A percentile compares a stretch with the other conserved stretches of the same genome.
phyloP scores from a whole-genome alignment of 2,329 filamentous ascomycete genomes.

The Microsporum canis region DNA sequence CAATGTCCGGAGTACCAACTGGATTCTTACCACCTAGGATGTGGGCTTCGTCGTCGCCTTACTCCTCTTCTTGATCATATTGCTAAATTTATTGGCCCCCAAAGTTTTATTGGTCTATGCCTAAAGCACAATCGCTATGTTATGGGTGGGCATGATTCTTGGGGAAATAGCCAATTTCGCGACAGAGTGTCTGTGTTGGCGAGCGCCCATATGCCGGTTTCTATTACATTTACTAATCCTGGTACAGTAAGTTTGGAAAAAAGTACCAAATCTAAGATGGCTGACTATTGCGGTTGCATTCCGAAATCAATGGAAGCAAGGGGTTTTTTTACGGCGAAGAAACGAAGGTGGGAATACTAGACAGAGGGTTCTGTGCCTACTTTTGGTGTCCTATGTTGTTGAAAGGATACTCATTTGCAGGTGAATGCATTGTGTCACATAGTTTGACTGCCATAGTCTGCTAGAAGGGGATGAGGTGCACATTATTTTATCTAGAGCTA shows the following conservation, averaged over 20 bases:
- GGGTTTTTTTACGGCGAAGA: background rate
- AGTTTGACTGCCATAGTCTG: background rate
- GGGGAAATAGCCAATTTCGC: background rate
- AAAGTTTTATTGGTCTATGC: slow-evolving; percentile 7
- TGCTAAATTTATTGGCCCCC: slow-evolving; percentile 25
- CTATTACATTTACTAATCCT: background rate
- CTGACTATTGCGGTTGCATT: background rate
- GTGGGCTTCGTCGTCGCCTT: slow-evolving; percentile 32
- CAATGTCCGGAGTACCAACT: slow-evolving; percentile 35
- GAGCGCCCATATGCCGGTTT: background rate
- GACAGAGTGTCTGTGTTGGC: background rate
- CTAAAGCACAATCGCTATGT: background rate
- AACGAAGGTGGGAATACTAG: background rate
- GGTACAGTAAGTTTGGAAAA: background rate
- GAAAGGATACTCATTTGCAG: background rate
- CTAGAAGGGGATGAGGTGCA: background rate
- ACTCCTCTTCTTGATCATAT: slow-evolving; percentile 30
- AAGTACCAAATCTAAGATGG: background rate
- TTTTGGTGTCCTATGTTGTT: background rate
- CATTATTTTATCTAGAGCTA: background rate
- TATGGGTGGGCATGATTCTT: background rate
- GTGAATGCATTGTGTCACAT: background rate
- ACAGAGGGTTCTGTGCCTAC: background rate
- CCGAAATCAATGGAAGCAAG: background rate
- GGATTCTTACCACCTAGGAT: slow-evolving; percentile 31